Evolutionary conservation across 257 asterid species (phyloP), one percentile per base, ranked within the genome.

Genomic region (Gardenia jasminoides): DNA sequence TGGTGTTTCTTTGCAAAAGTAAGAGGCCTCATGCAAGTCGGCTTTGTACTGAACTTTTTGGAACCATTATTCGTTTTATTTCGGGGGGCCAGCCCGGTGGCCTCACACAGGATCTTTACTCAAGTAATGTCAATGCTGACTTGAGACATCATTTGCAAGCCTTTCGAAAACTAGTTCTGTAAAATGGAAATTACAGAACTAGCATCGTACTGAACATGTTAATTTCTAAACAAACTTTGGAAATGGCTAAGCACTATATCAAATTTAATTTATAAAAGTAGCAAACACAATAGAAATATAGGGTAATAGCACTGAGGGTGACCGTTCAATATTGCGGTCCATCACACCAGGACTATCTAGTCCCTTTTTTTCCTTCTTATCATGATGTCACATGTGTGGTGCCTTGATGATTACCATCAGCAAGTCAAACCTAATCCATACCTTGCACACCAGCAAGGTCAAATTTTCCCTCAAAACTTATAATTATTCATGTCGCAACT

Each of bases 341-440:
- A 68, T 41, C 75, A 15, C 16, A 50, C 66, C 19, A 31, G 11
- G 69, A 52, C 46, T 8, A 59, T 4, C 3, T 0, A 13, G 16
- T 56, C 46, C 0, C 15, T 20, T 22, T 43, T 15, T n/a, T n/a
- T 76, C 67, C 24, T 76, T 15, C 65, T 76, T 65, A 54, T 65
- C 73, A 76, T 56, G 75, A 78, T 67, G 75, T 66, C 47, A 58
- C 69, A 4, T 67, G 67, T 36, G 36, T 52, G 75, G 24, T 12
- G 26, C 33, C 44, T 41, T 77, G 17, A 67, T 77, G 71, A 67
- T 67, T 67, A 33, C 26, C 59, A 36, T 54, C 69, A n/a, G 59
- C 69, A 69, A 78, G 81, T 78, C 81, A 78, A 78, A 56, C 81
- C 81, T 78, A 78, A 78, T 78, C 81, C 76, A 68, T 44, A 64